Evolutionary conservation across 306 rosid species (phyloP), one percentile per base, ranked within the genome.

Genomic region (Cyclanthera cordifolia): DNA sequence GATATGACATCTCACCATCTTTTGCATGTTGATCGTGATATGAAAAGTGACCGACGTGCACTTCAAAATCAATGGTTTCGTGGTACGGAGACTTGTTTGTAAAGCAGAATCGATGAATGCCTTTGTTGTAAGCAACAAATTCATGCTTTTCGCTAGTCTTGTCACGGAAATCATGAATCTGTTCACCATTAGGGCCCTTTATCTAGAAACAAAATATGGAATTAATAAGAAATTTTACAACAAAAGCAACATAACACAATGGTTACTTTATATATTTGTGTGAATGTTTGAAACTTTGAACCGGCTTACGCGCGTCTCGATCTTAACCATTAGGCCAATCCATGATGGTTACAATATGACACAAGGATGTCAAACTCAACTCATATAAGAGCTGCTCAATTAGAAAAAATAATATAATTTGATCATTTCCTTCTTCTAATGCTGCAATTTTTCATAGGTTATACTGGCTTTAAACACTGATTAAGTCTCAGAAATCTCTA

Each of bases 131-230:
- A 74, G 86, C 79, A 41, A 78, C 79, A 66, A 89, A 85, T 12
- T 92, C 96, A 3, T 75, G 76, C 73, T 82, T 92, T 23, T 92
- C 97, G 7, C 81, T 89, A 17, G 76, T 77, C 77, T 61, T 82
- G 78, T 82, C 90, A 16, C 72, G 85, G 55, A 78, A 73, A 60
- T 89, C 95, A 3, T 78, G 83, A 56, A 91, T 17, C 27, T 86
- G 96, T 37, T 94, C 99, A 1, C 87, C 90, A 43, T 68, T 15
- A 54, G 99, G 99, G 16, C 97, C 99, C 75, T 88, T 94, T 11
- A 90, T 76, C 97, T 94, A 76, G 48, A 13, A 52, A 70, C 67
- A 50, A 73, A 75, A 56, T 12, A 39, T 30, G 37, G 20, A 23
- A 34, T 74, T 8, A 54, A 54, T 30, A 21, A 7, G 2, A 77